phyloP scores from a whole-genome alignment of 1,139 yeast species.

The Pichiaceae sp. region DNA sequence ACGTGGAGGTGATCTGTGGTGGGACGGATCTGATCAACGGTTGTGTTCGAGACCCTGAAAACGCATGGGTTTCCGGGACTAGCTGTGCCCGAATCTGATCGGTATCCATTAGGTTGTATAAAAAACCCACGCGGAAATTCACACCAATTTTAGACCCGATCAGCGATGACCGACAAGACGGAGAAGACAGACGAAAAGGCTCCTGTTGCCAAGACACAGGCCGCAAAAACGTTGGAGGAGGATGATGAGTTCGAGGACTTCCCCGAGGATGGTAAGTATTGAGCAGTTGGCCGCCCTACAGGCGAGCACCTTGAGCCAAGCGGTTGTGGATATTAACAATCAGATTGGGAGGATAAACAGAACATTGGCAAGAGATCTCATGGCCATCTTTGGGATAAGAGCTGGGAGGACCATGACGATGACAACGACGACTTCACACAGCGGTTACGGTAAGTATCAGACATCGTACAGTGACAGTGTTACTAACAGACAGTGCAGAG shows the following conservation, averaged over 20 bases:
- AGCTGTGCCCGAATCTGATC: constrained; percentile 5
- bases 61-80: constrained; percentile 8
- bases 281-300: neutral
- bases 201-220: constrained; percentile 12
- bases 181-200: constrained; percentile 1
- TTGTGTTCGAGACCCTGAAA: constrained; percentile 11
- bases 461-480: neutral
- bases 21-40: constrained; percentile 27
- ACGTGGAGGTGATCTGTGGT: constrained; percentile 38
- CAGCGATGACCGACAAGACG: neutral
- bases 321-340: neutral
- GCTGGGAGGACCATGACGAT: constrained; percentile 91
- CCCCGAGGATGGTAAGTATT: constrained; percentile 66
- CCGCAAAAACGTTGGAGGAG: constrained; percentile 65
- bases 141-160: constrained; percentile 3
- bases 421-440: constrained; percentile 71
- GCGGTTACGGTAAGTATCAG: constrained; percentile 43
- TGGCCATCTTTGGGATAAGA: constrained; percentile 81
- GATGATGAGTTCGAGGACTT: constrained; percentile 95
- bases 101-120: neutral
- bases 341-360: constrained; percentile 45
- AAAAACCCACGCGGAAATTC: neutral
- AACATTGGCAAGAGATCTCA: constrained; percentile 32
- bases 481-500: constrained; percentile 1
- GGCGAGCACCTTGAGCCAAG: too few relatives aligned